A percentile compares a stretch with the other conserved stretches of the same genome.
Evolutionary conservation across 192 early-diverging fungal species (phyloP).

Genomic region (Gigaspora rosea): DNA sequence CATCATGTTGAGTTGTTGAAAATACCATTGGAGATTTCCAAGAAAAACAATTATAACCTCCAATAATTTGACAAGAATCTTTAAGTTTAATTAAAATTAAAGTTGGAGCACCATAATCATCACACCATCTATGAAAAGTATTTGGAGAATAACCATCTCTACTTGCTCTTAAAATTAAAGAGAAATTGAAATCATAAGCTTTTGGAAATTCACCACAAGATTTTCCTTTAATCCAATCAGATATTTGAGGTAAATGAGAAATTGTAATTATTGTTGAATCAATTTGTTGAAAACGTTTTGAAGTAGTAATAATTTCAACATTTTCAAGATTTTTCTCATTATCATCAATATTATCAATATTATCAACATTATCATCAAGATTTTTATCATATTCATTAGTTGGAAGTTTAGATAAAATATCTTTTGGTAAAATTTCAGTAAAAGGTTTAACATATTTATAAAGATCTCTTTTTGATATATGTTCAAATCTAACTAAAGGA

Average conservation of each 20-base stretch:
- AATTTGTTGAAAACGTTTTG: neutral
- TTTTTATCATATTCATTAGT: too few relatives aligned
- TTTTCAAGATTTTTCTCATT: too few relatives aligned
- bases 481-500: neutral
- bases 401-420: neutral
- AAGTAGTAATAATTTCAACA: too few relatives aligned
- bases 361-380: too few relatives aligned
- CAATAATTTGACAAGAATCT: neutral
- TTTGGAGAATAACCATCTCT: neutral
- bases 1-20: neutral
- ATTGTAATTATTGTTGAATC: neutral
- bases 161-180: neutral
- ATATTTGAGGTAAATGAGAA: neutral
- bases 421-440: neutral
- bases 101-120: neutral
- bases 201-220: too few relatives aligned
- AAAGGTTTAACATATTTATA: neutral
- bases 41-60: constrained; percentile 1
- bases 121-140: constrained; percentile 11
- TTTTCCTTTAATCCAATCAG: neutral
- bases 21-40: neutral
- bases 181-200: neutral
- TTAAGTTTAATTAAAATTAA: neutral
- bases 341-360: too few relatives aligned
- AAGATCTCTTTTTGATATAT: neutral